Evolutionary conservation across 192 early-diverging fungal species (phyloP).

Genomic region (Paraglomus occultum): DNA sequence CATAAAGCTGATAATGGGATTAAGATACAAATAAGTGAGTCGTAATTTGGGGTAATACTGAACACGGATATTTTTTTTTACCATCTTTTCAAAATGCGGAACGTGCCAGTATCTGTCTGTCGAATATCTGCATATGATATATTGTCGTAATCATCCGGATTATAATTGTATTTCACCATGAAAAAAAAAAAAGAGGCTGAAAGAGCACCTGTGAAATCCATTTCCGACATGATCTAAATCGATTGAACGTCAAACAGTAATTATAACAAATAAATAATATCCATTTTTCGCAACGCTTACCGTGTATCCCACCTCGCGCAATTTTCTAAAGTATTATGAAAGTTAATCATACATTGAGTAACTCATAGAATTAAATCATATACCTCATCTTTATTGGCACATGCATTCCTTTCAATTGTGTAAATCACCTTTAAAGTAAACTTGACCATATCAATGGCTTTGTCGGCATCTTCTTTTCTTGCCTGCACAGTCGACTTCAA

Average conservation of each 20-base stretch:
- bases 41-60: neutral
- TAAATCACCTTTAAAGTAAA: constrained; percentile 40
- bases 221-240: constrained; percentile 46
- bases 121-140: constrained; percentile 25
- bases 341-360: constrained; percentile 9
- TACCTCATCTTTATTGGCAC: neutral
- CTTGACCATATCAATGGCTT: constrained; percentile 40
- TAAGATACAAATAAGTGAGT: neutral
- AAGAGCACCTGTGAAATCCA: constrained; percentile 47
- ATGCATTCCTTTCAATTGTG: too few species aligned
- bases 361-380: constrained; percentile 1
- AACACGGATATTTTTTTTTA: neutral
- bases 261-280: neutral
- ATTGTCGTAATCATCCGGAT: too few species aligned
- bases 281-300: constrained; percentile 24
- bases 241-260: neutral
- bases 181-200: too few species aligned
- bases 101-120: constrained; percentile 48
- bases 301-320: constrained; percentile 45
- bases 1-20: constrained; percentile 56
- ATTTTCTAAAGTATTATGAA: constrained; percentile 32
- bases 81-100: constrained; percentile 72
- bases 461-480: constrained; percentile 20
- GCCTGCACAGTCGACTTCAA: constrained; percentile 13
- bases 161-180: too few species aligned